Base-by-base conservation (phyloP, 441 rosid species). In the Aquilaria agallochum region DNA sequence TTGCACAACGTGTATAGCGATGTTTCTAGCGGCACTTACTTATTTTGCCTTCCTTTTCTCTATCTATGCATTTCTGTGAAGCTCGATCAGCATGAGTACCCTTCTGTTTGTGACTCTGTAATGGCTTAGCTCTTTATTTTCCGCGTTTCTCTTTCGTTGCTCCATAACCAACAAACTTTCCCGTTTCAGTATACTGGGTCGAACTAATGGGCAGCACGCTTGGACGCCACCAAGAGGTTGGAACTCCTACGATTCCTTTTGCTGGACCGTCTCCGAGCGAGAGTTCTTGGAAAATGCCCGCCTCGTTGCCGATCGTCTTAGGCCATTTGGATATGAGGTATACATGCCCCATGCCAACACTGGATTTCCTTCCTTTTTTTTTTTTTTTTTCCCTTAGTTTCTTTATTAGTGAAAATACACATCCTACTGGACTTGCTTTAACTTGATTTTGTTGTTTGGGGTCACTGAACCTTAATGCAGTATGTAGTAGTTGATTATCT, bases 401-500 rank as follows among this genome's bases (percentile, higher is more conserved):
- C 1, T 56, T 32, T 13, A 8, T 56, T 11, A 6, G 5, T 2
- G 12, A 32, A 56, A 56, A 10, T 2, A 31, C 7, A 13, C 14
- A 33, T 34, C 14, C 47, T 51, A 30, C 45, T 9, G 9, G 7
- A 6, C 9, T 40, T 11, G 50, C 20, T 49, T 66, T 60, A 58
- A 15, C 46, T 31, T 27, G 31, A 42, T 59, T 48, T 48, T 44
- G 9, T 20, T 20, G 27, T 20, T 51, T 13, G 53, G 13, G 33
- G 36, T 31, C 27, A 49, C 11, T 64, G 32, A 9, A 27, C 54
- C 58, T 75, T 68, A 14, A 20, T 63, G 64, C 81, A 94, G 99
- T 87, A 89, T 80, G 97, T 83, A 36, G 97, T 95, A 76, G 92
- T 91, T 69, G 96, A 95, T 78, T 91, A 84, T 79, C 96, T 95